Evolutionary conservation across 148 eudicot genomes (phyloP).

Genomic region (Spergularia bocconei): DNA sequence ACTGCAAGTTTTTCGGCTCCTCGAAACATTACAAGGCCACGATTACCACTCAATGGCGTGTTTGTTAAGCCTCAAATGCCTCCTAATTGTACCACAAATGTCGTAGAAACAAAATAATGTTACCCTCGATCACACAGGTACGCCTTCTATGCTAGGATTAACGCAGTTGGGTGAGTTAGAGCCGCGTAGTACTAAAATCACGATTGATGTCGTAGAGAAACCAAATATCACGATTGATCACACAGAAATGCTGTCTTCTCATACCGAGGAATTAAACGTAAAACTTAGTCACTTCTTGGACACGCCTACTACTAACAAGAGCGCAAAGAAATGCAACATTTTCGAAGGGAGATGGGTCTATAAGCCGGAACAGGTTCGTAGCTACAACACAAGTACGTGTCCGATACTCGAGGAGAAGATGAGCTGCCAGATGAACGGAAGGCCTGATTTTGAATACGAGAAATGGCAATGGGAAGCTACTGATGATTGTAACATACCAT

Average conservation of each 20-base stretch:
- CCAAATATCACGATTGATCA: too few species aligned
- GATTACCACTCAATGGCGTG: too few species aligned
- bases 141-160: too few species aligned
- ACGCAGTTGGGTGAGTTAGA: too few species aligned
- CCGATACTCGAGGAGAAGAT: slow-evolving; percentile 51
- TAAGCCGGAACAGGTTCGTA: slow-evolving; percentile 24
- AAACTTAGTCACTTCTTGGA: slow-evolving; percentile 3
- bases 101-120: background rate
- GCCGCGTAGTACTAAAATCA: too few species aligned
- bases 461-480: slow-evolving; percentile 53
- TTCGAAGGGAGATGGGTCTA: slow-evolving; percentile 53
- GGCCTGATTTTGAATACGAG: slow-evolving; percentile 44
- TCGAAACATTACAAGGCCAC: background rate
- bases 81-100: background rate
- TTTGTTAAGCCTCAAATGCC: background rate
- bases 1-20: background rate
- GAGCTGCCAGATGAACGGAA: slow-evolving; percentile 52
- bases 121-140: background rate
- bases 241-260: too few species aligned
- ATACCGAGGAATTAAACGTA: background rate
- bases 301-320: background rate
- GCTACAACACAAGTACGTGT: slow-evolving; percentile 28
- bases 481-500: slow-evolving; percentile 41
- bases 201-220: too few species aligned
- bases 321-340: slow-evolving; percentile 29